A percentile compares a stretch with the other conserved stretches of the same genome.
These are phyloP conservation scores for Cenchrus americanus DNA, from an alignment of 176 grass and related monocot species.

Conservation along the genomic window DNA sequence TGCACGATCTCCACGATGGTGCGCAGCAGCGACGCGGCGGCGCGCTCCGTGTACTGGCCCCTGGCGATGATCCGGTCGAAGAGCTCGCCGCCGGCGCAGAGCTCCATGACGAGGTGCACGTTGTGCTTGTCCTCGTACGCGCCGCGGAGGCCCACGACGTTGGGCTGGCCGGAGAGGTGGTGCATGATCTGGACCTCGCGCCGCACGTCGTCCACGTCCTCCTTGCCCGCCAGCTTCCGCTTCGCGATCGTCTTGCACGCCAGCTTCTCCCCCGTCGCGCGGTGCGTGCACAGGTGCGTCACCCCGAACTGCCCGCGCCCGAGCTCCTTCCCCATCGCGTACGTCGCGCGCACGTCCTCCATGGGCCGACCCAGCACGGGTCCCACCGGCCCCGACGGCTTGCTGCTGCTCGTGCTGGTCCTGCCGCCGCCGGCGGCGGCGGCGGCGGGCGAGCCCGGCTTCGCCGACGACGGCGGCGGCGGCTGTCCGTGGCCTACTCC, in stretches of 20 bases:
- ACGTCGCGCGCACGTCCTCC: slow-evolving; percentile 64
- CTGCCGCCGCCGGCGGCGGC: slow-evolving; percentile 37
- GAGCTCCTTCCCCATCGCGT: slow-evolving; percentile 80
- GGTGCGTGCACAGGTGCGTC: slow-evolving; percentile 89
- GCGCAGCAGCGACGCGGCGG: slow-evolving; percentile 55
- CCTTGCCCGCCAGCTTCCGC: slow-evolving; percentile 57
- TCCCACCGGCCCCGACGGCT: slow-evolving; percentile 45
- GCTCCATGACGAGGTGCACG: slow-evolving; percentile 73
- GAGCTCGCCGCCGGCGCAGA: slow-evolving; percentile 87
- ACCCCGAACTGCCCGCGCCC: slow-evolving; percentile 89
- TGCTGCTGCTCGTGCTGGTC: slow-evolving; percentile 1
- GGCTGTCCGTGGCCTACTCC: neutral
- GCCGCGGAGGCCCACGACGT: slow-evolving; percentile 59
- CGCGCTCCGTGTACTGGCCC: slow-evolving; percentile 84
- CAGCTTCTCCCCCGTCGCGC: slow-evolving; percentile 55
- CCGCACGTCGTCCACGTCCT: slow-evolving; percentile 73
- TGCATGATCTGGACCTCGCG: slow-evolving; percentile 91
- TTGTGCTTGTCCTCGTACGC: slow-evolving; percentile 23
- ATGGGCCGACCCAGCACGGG: slow-evolving; percentile 66
- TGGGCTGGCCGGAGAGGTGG: slow-evolving; percentile 70
- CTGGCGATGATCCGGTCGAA: slow-evolving; percentile 84
- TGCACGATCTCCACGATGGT: slow-evolving; percentile 63
- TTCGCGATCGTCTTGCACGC: slow-evolving; percentile 90
- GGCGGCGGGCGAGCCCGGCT: slow-evolving; percentile 12
- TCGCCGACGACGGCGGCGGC: neutral